Base-by-base conservation (phyloP, 495 filamentous ascomycete genomes). In the Rostrohypoxylon terebratum region DNA sequence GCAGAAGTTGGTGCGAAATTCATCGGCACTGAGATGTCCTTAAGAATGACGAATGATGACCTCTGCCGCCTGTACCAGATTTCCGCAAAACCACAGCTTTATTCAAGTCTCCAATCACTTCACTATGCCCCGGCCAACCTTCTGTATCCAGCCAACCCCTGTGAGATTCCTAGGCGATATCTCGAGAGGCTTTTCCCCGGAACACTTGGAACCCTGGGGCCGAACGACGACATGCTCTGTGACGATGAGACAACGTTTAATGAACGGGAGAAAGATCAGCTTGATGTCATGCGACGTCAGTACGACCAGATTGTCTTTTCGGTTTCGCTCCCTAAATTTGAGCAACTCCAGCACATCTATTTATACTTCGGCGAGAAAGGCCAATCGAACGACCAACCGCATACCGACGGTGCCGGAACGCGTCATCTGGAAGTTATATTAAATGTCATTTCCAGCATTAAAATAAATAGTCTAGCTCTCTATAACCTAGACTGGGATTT, bases 1-100 rank as follows among this genome's bases (percentile, higher is more conserved):
- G 60, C 72, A 5, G 38, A 40, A 14, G 57, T 75, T 34, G 68
- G 68, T 31, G 59, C 63, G 9, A 20, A 62, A 40, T 68, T 57
- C 40, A 51, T 71, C 57, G 40, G 66, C 5, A 53, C 63, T n/a
- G 58, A 48, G 11, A 38, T 68, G 1, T 55, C 53, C 18, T 54
- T 68, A n/a, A 33, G 53, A 28, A 59, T 74, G 53, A 57, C 34
- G 4, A 8, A 42, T 2, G 23, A 59, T 14, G 36, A 68, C 14
- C 51, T 71, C 4, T 11, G 45, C 0, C 51, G 61, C 0, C 44
- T 74, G 1, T 13, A 48, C 10, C 16, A 54, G 1, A 28, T 71
- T 34, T 68, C 68, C 10, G 58, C 45, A 16, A 53, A 66, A 34
- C 44, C 69, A 18, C 33, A 62, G 13, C 48, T 75, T 18, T 58